A percentile compares a stretch with the other conserved stretches of the same genome.
Evolutionary conservation across 331 rosid genomes (phyloP).

Genomic region (Stylosanthes scabra): DNA sequence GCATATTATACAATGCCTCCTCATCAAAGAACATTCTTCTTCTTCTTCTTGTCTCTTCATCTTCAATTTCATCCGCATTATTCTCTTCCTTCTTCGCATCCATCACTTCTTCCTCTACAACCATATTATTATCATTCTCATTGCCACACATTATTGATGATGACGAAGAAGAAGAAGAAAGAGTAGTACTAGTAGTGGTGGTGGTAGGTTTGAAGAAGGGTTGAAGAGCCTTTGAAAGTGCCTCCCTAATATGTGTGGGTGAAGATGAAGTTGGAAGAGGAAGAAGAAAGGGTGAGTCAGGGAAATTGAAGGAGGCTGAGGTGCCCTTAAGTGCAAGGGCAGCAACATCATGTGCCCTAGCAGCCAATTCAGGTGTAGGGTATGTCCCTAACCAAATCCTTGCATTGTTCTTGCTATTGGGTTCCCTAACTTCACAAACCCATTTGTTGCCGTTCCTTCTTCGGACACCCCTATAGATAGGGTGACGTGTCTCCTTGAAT

Average conservation of each 20-base stretch:
- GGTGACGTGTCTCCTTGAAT: slow-evolving; percentile 44
- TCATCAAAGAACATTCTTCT: slow-evolving; percentile 38
- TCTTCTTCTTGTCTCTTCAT: neutral
- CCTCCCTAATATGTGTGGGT: slow-evolving; percentile 23
- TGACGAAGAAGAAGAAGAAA: neutral
- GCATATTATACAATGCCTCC: slow-evolving; percentile 48
- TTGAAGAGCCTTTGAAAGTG: slow-evolving; percentile 4
- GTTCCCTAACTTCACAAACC: slow-evolving; percentile 57
- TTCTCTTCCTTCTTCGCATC: neutral
- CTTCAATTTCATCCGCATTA: neutral
- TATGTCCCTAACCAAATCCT: slow-evolving; percentile 65
- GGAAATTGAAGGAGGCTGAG: slow-evolving; percentile 52
- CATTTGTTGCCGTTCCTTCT: slow-evolving; percentile 48
- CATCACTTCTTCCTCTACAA: no score
- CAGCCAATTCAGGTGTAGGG: slow-evolving; percentile 60
- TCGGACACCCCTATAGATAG: slow-evolving; percentile 47
- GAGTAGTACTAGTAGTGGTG: neutral
- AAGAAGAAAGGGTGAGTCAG: slow-evolving; percentile 41
- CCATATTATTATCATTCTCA: no score
- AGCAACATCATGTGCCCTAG: slow-evolving; percentile 62
- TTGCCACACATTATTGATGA: no score
- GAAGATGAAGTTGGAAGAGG: slow-evolving; percentile 34
- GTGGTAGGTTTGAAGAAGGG: neutral
- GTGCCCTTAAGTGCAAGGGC: slow-evolving; percentile 48
- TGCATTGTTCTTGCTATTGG: slow-evolving; percentile 43